A percentile compares a stretch with the other conserved stretches of the same genome.
Conservation (phyloP, 1,284 basidiomycete species). For the Apiotrichum siamense region DNA sequence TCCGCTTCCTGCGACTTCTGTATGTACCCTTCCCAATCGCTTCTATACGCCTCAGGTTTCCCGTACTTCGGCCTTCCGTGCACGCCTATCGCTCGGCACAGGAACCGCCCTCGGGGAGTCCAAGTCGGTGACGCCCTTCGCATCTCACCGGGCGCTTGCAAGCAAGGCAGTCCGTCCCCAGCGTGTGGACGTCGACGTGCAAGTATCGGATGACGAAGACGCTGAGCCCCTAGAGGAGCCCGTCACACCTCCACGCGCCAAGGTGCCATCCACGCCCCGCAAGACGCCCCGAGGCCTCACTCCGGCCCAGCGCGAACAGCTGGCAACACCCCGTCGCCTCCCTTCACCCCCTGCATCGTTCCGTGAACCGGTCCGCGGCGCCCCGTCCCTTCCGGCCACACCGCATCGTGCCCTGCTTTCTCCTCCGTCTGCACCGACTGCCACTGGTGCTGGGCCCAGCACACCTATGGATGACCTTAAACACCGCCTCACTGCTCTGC, state of each 20-base stretch:
- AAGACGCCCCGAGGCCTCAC: conserved; percentile 3
- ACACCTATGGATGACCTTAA: conserved; percentile 35
- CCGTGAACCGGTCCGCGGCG: conserved; percentile 20
- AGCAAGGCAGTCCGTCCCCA: conserved; percentile 5
- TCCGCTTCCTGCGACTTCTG: not conserved
- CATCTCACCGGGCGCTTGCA: not conserved
- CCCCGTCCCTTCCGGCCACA: conserved; percentile 16
- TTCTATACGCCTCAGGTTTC: conserved; percentile 38
- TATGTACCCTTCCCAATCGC: conserved; percentile 4
- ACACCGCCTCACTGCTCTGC: conserved; percentile 24
- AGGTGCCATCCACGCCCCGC: not conserved
- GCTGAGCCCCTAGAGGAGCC: no score
- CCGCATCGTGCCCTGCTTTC: conserved; percentile 28
- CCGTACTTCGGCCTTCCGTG: conserved; percentile 10
- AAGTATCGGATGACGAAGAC: conserved; percentile 11
- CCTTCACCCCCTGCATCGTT: conserved; percentile 31
- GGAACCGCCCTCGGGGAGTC: not conserved
- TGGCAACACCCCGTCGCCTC: conserved; percentile 37
- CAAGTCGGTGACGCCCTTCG: conserved; percentile 13
- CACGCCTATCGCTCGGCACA: conserved; percentile 16
- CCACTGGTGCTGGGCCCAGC: conserved; percentile 11
- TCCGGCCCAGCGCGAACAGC: conserved; percentile 6
- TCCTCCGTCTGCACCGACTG: not conserved
- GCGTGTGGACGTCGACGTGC: not conserved
- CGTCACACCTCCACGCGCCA: not conserved